Conservation (phyloP, 179 eudicot species). For the Silene noctiflora region DNA sequence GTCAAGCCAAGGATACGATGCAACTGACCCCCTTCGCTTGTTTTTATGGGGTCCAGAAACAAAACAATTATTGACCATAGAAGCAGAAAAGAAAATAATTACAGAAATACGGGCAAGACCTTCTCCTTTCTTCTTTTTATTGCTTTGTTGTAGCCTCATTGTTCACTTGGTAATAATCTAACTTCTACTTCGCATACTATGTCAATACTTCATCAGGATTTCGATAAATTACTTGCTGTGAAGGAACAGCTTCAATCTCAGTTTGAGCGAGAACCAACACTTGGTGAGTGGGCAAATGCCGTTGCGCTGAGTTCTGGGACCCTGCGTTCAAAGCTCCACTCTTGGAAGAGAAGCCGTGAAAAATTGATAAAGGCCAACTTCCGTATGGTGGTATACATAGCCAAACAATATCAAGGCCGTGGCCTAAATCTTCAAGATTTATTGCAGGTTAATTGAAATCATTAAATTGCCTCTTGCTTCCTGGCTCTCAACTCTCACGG, state of each 20-base stretch:
- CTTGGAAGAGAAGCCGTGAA: constrained; percentile 59
- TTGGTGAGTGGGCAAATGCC: constrained; percentile 84
- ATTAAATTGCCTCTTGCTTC: constrained; percentile 1
- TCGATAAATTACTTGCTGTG: constrained; percentile 53
- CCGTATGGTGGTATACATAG: constrained; percentile 90
- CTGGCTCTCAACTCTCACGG: not conserved
- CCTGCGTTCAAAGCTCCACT: constrained; percentile 50
- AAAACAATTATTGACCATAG: constrained; percentile 60
- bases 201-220: constrained; percentile 44
- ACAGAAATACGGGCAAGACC: constrained; percentile 63
- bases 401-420: constrained; percentile 74
- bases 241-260: constrained; percentile 59
- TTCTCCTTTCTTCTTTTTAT: not conserved
- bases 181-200: not conserved
- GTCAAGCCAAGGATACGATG: constrained; percentile 43
- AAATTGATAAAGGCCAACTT: constrained; percentile 70
- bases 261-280: constrained; percentile 76
- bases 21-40: constrained; percentile 62
- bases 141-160: not conserved
- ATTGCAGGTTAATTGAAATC: constrained; percentile 56
- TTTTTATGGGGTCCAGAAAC: constrained; percentile 67
- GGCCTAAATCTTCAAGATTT: constrained; percentile 81
- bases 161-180: not conserved
- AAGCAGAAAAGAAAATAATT: constrained; percentile 65
- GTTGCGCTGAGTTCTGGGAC: constrained; percentile 52